Evolutionary conservation across 352 stramenopile species (phyloP).

Genomic region (Pythium phragmiticola): DNA sequence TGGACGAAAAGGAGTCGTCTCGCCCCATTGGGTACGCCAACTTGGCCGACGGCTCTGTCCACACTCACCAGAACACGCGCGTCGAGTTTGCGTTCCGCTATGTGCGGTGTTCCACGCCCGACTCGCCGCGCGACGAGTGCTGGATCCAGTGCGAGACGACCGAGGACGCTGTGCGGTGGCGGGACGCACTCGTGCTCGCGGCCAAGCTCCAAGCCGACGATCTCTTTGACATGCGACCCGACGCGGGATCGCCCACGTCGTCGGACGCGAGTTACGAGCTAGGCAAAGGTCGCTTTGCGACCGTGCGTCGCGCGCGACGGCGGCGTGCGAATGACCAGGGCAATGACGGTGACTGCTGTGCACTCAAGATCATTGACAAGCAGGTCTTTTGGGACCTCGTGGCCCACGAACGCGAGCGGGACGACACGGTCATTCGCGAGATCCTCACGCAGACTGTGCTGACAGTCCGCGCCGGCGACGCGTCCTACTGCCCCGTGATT

Average conservation of each 20-base stretch:
- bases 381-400: conserved; percentile 87
- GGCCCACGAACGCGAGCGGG: conserved; percentile 80
- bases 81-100: conserved; percentile 62
- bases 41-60: conserved; percentile 63
- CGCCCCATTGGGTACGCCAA: conserved; percentile 74
- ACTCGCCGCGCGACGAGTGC: conserved; percentile 54
- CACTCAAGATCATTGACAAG: conserved; percentile 95
- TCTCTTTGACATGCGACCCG: conserved; percentile 61
- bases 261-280: conserved; percentile 58
- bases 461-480: conserved; percentile 52
- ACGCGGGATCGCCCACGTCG: conserved; percentile 36
- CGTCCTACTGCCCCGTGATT: conserved; percentile 69
- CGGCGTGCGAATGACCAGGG: conserved; percentile 9
- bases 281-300: conserved; percentile 78
- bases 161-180: conserved; percentile 43
- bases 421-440: conserved; percentile 83
- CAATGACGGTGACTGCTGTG: conserved; percentile 50
- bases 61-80: conserved; percentile 45
- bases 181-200: conserved; percentile 35
- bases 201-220: conserved; percentile 58
- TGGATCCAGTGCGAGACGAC: conserved; percentile 60
- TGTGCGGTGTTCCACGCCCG: conserved; percentile 44
- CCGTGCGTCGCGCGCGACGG: conserved; percentile 57
- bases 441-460: conserved; percentile 80
- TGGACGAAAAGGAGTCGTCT: conserved; percentile 58